These are phyloP conservation scores for Juglanconis oblonga DNA, from an alignment of 2,329 filamentous ascomycete genomes.

Conservation along the genomic window DNA sequence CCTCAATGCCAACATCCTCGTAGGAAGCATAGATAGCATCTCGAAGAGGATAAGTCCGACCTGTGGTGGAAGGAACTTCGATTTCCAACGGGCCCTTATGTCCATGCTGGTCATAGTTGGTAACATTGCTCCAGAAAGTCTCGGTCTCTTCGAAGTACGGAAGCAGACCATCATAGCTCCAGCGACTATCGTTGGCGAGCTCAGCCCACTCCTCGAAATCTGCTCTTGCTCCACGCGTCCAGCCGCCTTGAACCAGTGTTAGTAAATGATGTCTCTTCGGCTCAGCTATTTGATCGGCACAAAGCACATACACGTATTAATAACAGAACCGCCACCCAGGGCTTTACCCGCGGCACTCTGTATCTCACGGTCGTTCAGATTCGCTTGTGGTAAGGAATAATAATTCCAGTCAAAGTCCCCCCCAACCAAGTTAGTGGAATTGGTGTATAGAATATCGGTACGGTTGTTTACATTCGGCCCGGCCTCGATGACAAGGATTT, in stretches of 20 bases:
- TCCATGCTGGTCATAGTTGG: neutral
- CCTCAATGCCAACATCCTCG: slow-evolving; percentile 22
- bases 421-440: slow-evolving; percentile 22
- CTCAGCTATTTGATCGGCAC: neutral
- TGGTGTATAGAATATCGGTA: slow-evolving; percentile 20
- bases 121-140: slow-evolving; percentile 19
- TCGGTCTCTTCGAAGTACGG: slow-evolving; percentile 36
- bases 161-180: slow-evolving; percentile 37
- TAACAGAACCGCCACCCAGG: slow-evolving; percentile 34
- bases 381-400: slow-evolving; percentile 22
- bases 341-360: slow-evolving; percentile 28
- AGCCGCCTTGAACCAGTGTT: slow-evolving; percentile 11
- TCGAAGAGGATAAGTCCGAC: slow-evolving; percentile 31
- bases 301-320: slow-evolving; percentile 27
- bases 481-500: slow-evolving; percentile 33
- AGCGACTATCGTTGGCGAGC: slow-evolving; percentile 31
- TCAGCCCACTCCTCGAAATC: slow-evolving; percentile 43
- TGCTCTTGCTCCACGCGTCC: slow-evolving; percentile 37
- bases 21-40: too few species aligned
- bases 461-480: slow-evolving; percentile 25
- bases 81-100: slow-evolving; percentile 20
- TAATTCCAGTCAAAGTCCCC: slow-evolving; percentile 30
- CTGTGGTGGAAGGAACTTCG: slow-evolving; percentile 24
- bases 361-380: slow-evolving; percentile 22
- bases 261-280: neutral